Evolutionary conservation across 2,329 filamentous ascomycete species (phyloP), one percentile per base, ranked within the genome.

Genomic region (Fusarium longipes): DNA sequence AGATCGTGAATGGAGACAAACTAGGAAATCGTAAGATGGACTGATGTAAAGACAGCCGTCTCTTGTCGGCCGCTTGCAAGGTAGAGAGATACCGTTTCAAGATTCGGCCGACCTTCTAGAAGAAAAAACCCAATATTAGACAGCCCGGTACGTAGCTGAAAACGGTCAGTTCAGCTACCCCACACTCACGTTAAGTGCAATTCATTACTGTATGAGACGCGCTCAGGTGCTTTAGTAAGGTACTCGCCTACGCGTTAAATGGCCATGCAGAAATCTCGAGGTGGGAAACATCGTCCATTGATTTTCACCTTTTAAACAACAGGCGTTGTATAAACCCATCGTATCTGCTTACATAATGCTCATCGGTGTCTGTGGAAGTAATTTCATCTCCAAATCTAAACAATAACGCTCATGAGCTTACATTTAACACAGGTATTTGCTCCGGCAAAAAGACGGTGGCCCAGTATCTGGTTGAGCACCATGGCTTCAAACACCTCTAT

Each of bases 371-470:
- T 93, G 91, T 73, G 90, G 90, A 75, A 89, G 90, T 91, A 83
- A 75, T 79, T 65, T 14, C 6, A 29, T 44, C 40, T 22, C 42
- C 17, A 33, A 42, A 35, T 15, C 24, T 52, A 53, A 43, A 17
- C 24, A 56, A 12, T 17, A 33, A 25, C 52, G 45, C 6, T 48
- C 50, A 27, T 32, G 44, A 39, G 62, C 67, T 70, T 55, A 67
- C 57, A 50, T 22, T 45, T n/a, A 38, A 38, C 45, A 24, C 74
- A 96, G 94, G 92, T 74, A 95, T 97, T 73, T 98, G 94, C 82
- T 90, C 95, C 47, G 96, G 96, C 74, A 98, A 97, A 82, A 90
- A 89, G 76, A 93, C 93, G 11, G 92, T 98, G 68, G 93, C 93
- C 58, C 87, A 92, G 54, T 97, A 97, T 77, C 87, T 99, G 10